Percentiles rank a stretch among this genome's conserved stretches.
Evolutionary conservation across 106 monocot species (phyloP).

Genomic region (Dendrobium officinale): DNA sequence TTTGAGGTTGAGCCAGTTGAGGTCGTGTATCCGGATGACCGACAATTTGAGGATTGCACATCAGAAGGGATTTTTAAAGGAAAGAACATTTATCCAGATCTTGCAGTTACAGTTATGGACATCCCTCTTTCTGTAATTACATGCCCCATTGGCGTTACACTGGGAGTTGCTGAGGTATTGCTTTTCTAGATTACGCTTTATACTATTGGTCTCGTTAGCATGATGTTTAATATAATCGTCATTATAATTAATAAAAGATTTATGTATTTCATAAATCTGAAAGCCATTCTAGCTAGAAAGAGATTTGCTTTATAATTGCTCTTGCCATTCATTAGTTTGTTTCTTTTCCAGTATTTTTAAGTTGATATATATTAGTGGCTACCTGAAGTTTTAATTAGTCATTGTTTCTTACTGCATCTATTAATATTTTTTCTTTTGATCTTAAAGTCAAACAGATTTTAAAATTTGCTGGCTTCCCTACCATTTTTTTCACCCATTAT

Average conservation of each 20-base stretch:
- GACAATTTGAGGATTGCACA: constrained; percentile 70
- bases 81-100: constrained; percentile 66
- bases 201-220: neutral
- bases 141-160: constrained; percentile 56
- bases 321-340: neutral
- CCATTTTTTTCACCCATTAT: neutral
- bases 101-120: constrained; percentile 55
- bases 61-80: constrained; percentile 49
- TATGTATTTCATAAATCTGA: neutral
- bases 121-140: constrained; percentile 55
- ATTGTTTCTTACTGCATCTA: neutral
- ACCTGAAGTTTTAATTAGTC: neutral
- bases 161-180: constrained; percentile 58
- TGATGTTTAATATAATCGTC: neutral
- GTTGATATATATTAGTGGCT: neutral
- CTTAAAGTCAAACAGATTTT: neutral
- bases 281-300: neutral
- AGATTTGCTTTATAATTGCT: neutral
- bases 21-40: constrained; percentile 63
- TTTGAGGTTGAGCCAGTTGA: constrained; percentile 93
- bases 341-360: neutral
- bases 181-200: neutral
- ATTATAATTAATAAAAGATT: neutral
- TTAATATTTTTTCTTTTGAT: neutral
- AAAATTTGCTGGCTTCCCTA: neutral